phyloP scores from a whole-genome alignment of 2,329 filamentous ascomycete species.

The Penicillium sp. region DNA sequence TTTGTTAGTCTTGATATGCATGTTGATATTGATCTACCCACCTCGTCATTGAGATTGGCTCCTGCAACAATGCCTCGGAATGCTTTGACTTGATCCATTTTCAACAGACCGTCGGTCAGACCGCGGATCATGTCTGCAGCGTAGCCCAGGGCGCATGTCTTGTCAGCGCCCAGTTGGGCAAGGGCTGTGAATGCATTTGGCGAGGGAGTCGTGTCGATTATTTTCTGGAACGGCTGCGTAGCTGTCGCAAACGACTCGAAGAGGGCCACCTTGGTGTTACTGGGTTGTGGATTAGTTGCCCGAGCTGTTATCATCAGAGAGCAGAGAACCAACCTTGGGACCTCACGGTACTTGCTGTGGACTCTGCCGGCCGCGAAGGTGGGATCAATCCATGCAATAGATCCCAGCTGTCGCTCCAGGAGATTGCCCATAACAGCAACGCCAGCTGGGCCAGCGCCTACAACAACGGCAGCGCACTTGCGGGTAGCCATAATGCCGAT shows the following conservation, averaged over 20 bases:
- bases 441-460: conserved; percentile 61
- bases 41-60: conserved; percentile 34
- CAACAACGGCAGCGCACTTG: conserved; percentile 57
- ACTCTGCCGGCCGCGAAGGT: conserved; percentile 57
- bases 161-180: conserved; percentile 55
- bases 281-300: conserved; percentile 20
- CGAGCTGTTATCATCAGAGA: not conserved
- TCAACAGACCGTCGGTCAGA: conserved; percentile 45
- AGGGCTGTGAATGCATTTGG: conserved; percentile 59
- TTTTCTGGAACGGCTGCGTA: conserved; percentile 53
- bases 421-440: conserved; percentile 64
- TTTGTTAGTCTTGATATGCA: conserved; percentile 12
- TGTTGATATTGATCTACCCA: conserved; percentile 16
- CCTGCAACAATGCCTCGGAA: conserved; percentile 36
- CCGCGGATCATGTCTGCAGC: conserved; percentile 58
- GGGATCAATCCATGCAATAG: conserved; percentile 62
- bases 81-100: conserved; percentile 38
- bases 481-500: conserved; percentile 26
- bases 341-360: conserved; percentile 59
- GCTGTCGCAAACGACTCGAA: conserved; percentile 61
- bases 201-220: conserved; percentile 50
- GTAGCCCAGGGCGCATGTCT: conserved; percentile 58
- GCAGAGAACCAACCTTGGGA: conserved; percentile 49
- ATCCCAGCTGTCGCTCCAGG: conserved; percentile 55
- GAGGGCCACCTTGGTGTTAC: conserved; percentile 63